Base-by-base conservation (phyloP, 495 filamentous ascomycete genomes). In the Haplographium delicatum region DNA sequence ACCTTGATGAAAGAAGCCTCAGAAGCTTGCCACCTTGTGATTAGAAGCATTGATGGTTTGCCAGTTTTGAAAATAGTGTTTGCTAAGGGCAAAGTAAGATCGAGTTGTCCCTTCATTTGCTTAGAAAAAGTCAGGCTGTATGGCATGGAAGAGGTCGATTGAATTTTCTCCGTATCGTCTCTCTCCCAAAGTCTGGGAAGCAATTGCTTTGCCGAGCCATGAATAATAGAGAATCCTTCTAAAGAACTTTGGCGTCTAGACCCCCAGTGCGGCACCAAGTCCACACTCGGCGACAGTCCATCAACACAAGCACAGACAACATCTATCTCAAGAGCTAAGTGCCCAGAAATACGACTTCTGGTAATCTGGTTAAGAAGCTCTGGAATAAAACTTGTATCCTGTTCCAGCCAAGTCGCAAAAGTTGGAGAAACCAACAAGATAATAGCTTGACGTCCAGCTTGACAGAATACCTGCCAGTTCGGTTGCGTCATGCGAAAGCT, bases 21-120 rank as follows among this genome's bases (percentile, higher is more conserved):
- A 19, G 8, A 35, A 16, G 16, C 53, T 50, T 50, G 31, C 85
- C 85, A 90, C 27, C 60, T 70, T 53, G 75, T 79, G 10, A 71
- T 71, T 20, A 75, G 64, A 10, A 90, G 68, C 3, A 83, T 86
- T 15, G 80, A 77, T 26, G 74, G 70, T 33, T 68, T 78, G 23
- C 85, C 87, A 56, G 81, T 91, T 38, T 77, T 66, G 58, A 91
- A 93, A 10, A 90, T 58, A 0, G 88, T 93, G 57, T 89, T 88
- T 48, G 88, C 84, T 22, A 90, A 72, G 6, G 85, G 87, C 16
- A 88, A 35, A 2, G 70, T 73, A 30, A 74, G 35, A 16, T 44
- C 19, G 26, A 19, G n/a, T 0, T 30, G n/a, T 9, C 18, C 24
- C 59, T 51, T 28, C 50, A 57, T 35, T 53, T 11, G 38, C 44